Percentiles rank a stretch among this genome's conserved stretches.
phyloP scores from a whole-genome alignment of 352 stramenopile genomes.

The Phytophthora nicotianae region DNA sequence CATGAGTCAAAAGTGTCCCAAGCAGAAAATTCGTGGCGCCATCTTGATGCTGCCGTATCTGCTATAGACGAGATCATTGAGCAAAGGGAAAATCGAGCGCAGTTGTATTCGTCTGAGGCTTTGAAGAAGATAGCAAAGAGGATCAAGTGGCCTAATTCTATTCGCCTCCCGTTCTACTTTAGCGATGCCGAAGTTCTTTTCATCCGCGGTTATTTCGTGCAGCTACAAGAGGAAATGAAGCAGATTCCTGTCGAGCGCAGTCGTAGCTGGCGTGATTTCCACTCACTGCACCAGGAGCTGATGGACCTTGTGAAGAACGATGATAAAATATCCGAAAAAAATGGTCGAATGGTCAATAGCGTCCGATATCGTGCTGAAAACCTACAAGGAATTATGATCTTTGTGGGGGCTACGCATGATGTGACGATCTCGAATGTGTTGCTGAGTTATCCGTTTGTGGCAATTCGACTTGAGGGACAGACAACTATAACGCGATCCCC shows the following conservation, averaged over 20 bases:
- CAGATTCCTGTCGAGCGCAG: conserved; percentile 28
- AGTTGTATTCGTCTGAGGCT: background rate
- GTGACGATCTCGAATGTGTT: conserved; percentile 49
- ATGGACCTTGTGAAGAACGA: conserved; percentile 33
- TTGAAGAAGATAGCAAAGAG: conserved; percentile 28
- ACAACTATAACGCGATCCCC: conserved; percentile 32
- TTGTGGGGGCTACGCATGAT: conserved; percentile 48
- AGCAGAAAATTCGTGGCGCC: conserved; percentile 13
- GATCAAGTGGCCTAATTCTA: conserved; percentile 37
- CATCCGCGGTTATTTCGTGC: conserved; percentile 37
- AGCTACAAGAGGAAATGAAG: conserved; percentile 43
- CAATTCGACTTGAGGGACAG: conserved; percentile 50
- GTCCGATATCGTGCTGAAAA: conserved; percentile 33
- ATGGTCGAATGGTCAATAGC: conserved; percentile 30
- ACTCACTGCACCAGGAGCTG: conserved; percentile 48
- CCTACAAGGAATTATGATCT: conserved; percentile 47
- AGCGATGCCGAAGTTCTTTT: conserved; percentile 42
- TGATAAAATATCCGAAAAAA: conserved; percentile 9
- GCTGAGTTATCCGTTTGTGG: conserved; percentile 52
- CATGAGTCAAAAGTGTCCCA: conserved; percentile 40
- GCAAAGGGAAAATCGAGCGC: conserved; percentile 21
- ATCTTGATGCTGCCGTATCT: conserved; percentile 30
- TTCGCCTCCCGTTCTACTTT: conserved; percentile 37
- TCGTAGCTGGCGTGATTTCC: conserved; percentile 52
- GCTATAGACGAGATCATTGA: conserved; percentile 42